Conservation (phyloP, 805 yeast genomes). For the Blastobotrys robertii region DNA sequence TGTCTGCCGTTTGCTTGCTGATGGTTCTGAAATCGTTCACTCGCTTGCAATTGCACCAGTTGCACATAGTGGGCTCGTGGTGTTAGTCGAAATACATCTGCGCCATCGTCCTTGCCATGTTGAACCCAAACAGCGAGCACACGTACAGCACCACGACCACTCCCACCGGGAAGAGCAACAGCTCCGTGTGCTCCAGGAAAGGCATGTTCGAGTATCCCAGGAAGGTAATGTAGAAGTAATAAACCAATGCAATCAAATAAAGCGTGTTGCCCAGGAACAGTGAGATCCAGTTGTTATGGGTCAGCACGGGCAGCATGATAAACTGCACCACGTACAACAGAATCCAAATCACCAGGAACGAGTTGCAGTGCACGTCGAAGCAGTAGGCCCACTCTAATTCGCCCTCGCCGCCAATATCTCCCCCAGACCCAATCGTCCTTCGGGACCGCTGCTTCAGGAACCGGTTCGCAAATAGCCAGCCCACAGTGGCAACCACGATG, state of each 20-base stretch:
- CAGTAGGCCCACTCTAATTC: slow-evolving; percentile 87
- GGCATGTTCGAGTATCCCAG: slow-evolving; percentile 80
- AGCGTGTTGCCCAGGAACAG: slow-evolving; percentile 67
- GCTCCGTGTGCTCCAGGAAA: slow-evolving; percentile 53
- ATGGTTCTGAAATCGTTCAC: no score
- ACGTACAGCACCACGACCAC: slow-evolving; percentile 48
- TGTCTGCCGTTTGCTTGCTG: no score
- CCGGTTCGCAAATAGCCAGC: slow-evolving; percentile 64
- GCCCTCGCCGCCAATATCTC: slow-evolving; percentile 29
- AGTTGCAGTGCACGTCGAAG: slow-evolving; percentile 87
- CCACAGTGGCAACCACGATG: slow-evolving; percentile 52
- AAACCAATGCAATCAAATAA: slow-evolving; percentile 62
- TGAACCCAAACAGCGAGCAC: slow-evolving; percentile 55
- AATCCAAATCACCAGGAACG: slow-evolving; percentile 77
- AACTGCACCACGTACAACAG: slow-evolving; percentile 65
- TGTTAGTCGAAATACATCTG: slow-evolving; percentile 30
- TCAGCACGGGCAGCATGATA: slow-evolving; percentile 60
- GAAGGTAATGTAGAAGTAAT: slow-evolving; percentile 72
- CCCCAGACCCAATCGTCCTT: not conserved
- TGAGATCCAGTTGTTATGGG: slow-evolving; percentile 55
- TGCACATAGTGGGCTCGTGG: no score
- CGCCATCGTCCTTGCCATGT: slow-evolving; percentile 61
- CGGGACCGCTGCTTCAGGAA: slow-evolving; percentile 33
- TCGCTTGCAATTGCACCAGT: no score
- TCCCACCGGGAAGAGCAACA: slow-evolving; percentile 55